Evolutionary conservation across 2,329 filamentous ascomycete species (phyloP).

Genomic region (Knoxdaviesia proteae): DNA sequence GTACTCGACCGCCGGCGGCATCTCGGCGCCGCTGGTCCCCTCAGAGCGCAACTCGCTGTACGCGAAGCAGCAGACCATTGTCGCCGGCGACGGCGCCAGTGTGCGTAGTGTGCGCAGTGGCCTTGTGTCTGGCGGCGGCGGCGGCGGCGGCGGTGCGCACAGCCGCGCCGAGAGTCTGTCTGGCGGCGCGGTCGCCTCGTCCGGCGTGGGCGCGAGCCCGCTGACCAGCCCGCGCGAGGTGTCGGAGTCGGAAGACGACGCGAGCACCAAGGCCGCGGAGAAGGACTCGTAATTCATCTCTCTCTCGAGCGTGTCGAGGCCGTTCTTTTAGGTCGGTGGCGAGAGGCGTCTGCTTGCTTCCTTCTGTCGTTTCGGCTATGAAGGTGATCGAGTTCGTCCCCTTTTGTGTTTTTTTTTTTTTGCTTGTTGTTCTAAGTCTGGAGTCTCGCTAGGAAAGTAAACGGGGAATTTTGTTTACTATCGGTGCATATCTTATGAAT

Average conservation of each 20-base stretch:
- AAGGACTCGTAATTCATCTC: no score
- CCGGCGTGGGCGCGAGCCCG: conserved; percentile 31
- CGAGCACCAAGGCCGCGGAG: no score
- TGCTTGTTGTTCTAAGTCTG: background rate
- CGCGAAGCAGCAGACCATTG: conserved; percentile 14
- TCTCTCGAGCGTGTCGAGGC: no score
- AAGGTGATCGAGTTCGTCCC: background rate
- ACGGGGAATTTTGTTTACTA: no score
- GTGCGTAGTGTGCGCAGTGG: conserved; percentile 65
- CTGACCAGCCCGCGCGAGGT: conserved; percentile 35
- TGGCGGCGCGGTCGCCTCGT: conserved; percentile 39
- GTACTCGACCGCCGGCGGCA: conserved; percentile 45
- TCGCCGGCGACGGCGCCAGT: conserved; percentile 47
- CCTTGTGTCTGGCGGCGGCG: conserved; percentile 17
- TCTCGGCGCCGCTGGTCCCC: conserved; percentile 40
- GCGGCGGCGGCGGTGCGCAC: conserved; percentile 29
- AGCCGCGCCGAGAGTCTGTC: conserved; percentile 63
- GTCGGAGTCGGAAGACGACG: conserved; percentile 10
- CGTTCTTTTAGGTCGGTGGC: no score
- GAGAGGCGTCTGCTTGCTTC: background rate
- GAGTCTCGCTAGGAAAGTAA: no score
- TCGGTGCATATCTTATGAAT: no score
- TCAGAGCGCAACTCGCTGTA: conserved; percentile 35
- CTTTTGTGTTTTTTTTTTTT: background rate
- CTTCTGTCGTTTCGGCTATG: no score